Percentiles rank a stretch among this genome's conserved stretches.
Evolutionary conservation across 306 rosid genomes (phyloP).

Genomic region (Comarum palustre): DNA sequence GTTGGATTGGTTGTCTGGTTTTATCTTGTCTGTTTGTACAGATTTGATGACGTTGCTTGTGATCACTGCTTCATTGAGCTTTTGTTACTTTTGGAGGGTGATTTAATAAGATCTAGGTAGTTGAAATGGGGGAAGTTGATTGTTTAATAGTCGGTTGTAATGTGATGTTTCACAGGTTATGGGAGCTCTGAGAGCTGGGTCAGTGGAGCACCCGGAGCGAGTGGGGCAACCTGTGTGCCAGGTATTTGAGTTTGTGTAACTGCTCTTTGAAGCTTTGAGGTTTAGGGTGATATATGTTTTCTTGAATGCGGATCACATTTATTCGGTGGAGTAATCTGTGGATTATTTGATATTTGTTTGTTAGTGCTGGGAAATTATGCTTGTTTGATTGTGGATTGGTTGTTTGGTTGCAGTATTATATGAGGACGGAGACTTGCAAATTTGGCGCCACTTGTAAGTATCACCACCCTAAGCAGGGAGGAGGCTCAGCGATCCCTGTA

Average conservation of each 20-base stretch:
- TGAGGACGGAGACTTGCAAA: slow-evolving; percentile 80
- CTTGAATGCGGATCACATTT: slow-evolving; percentile 8
- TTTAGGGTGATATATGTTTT: slow-evolving; percentile 14
- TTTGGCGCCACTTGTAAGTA: slow-evolving; percentile 86
- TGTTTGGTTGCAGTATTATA: slow-evolving; percentile 61
- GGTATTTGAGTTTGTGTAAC: slow-evolving; percentile 48
- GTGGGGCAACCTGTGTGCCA: slow-evolving; percentile 90
- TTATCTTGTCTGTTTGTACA: slow-evolving; percentile 29
- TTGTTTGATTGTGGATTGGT: slow-evolving; percentile 25
- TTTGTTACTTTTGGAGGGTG: neutral
- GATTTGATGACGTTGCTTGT: slow-evolving; percentile 23
- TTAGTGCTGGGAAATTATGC: slow-evolving; percentile 12
- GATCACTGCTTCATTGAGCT: slow-evolving; percentile 11
- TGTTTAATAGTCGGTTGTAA: slow-evolving; percentile 17
- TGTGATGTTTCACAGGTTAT: slow-evolving; percentile 48
- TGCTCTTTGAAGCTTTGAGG: slow-evolving; percentile 22
- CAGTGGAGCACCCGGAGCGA: slow-evolving; percentile 81
- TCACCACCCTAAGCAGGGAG: slow-evolving; percentile 81
- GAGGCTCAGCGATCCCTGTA: slow-evolving; percentile 45
- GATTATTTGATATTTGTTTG: slow-evolving; percentile 26
- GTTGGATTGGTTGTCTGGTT: slow-evolving; percentile 27
- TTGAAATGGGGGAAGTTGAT: slow-evolving; percentile 6
- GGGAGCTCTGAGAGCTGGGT: slow-evolving; percentile 72
- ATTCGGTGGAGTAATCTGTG: slow-evolving; percentile 21
- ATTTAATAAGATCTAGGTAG: slow-evolving; percentile 31